Evolutionary conservation across 352 stramenopile genomes (phyloP).

Genomic region (Thalassiosira hispida): DNA sequence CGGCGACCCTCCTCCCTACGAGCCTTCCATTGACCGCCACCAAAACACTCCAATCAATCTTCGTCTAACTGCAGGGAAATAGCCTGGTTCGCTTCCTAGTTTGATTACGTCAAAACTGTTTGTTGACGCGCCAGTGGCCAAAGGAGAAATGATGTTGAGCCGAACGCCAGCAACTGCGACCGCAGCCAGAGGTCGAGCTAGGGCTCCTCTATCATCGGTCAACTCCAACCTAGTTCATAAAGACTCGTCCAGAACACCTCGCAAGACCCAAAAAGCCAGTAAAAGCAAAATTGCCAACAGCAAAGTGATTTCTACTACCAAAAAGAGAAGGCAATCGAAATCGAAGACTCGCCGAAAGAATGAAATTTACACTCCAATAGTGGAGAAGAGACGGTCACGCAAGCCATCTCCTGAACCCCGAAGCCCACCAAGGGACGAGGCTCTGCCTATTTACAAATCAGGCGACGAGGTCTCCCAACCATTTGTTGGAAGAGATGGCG

Average conservation of each 20-base stretch:
- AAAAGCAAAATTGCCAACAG: neutral
- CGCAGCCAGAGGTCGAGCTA: conserved; percentile 11
- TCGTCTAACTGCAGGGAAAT: no score
- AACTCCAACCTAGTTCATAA: conserved; percentile 20
- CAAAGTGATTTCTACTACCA: conserved; percentile 10
- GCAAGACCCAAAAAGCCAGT: neutral
- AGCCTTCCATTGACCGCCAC: no score
- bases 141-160: neutral
- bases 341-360: conserved; percentile 6
- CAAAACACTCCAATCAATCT: no score
- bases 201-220: conserved; percentile 28
- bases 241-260: neutral
- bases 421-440: neutral
- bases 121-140: no score
- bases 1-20: no score
- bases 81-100: no score
- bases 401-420: neutral
- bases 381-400: neutral
- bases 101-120: no score
- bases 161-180: conserved; percentile 12
- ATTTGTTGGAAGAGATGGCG: neutral
- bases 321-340: conserved; percentile 26
- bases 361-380: conserved; percentile 18
- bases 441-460: neutral
- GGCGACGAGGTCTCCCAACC: neutral